Conservation (phyloP, 148 eudicot species). For the Tetragonia tetragonoides region DNA sequence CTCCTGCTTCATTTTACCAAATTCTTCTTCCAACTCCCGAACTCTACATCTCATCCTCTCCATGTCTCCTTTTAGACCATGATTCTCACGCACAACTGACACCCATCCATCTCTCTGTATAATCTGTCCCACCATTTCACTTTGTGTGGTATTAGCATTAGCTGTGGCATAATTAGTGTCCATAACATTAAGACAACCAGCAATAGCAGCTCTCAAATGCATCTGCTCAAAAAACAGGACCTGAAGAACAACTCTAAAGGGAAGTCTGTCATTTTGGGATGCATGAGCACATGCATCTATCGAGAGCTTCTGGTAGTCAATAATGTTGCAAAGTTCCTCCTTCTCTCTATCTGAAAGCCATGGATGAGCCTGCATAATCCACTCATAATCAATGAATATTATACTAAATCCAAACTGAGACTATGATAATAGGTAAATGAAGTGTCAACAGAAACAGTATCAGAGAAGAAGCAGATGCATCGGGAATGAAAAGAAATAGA, state of each 20-base stretch:
- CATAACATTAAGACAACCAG: conserved; percentile 54
- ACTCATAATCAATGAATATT: background rate
- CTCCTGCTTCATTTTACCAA: conserved; percentile 66
- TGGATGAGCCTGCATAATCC: conserved; percentile 72
- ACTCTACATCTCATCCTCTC: conserved; percentile 80
- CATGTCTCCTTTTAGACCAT: conserved; percentile 66
- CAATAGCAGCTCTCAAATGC: conserved; percentile 72
- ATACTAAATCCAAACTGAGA: background rate
- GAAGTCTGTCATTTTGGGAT: conserved; percentile 83
- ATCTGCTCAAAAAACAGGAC: conserved; percentile 90
- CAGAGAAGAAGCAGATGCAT: background rate
- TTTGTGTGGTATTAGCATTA: conserved; percentile 28
- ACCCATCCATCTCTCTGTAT: conserved; percentile 76
- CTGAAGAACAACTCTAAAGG: conserved; percentile 80
- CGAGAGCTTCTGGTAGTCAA: conserved; percentile 84
- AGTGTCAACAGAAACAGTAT: background rate
- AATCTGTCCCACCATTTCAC: conserved; percentile 40
- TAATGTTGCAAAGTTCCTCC: conserved; percentile 75
- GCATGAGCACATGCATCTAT: conserved; percentile 98
- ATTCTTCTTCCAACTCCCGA: conserved; percentile 78
- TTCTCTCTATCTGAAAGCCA: conserved; percentile 78
- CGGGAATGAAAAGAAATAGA: background rate
- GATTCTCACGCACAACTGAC: conserved; percentile 67
- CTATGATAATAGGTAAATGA: background rate
- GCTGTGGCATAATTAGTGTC: conserved; percentile 48